Conservation (phyloP, 768 basidiomycete genomes). For the Clavulina sp. region DNA sequence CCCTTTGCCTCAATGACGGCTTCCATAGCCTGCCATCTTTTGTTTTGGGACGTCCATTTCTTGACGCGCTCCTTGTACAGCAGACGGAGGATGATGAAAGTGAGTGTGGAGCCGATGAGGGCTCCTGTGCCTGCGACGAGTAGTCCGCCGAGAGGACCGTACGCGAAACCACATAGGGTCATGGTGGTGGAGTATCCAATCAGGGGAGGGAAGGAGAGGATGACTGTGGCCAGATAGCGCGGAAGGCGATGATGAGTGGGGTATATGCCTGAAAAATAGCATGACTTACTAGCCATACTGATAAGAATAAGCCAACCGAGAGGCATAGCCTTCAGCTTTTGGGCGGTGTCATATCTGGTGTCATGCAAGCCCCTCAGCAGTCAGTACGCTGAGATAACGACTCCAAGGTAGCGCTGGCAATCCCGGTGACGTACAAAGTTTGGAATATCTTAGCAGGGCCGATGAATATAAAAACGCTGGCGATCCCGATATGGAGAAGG, state of each 20-base stretch:
- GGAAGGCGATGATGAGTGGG: background rate
- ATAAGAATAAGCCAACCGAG: constrained; percentile 40
- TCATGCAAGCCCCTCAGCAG: too few relatives aligned
- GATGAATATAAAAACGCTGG: constrained; percentile 29
- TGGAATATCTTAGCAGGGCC: constrained; percentile 54
- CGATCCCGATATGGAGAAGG: constrained; percentile 33
- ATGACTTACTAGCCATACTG: background rate
- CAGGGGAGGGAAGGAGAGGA: constrained; percentile 34
- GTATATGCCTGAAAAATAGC: background rate
- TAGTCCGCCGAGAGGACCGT: constrained; percentile 65
- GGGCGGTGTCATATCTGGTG: constrained; percentile 58
- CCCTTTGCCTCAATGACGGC: constrained; percentile 59
- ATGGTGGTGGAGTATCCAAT: constrained; percentile 50
- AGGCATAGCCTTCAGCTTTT: constrained; percentile 36
- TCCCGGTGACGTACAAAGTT: too few relatives aligned
- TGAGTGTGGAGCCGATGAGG: constrained; percentile 41
- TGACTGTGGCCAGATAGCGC: constrained; percentile 5
- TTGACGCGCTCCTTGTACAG: constrained; percentile 39
- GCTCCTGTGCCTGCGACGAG: constrained; percentile 43
- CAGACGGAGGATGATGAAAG: constrained; percentile 42
- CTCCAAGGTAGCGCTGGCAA: too few relatives aligned
- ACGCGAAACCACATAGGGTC: constrained; percentile 66
- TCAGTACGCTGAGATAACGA: too few relatives aligned
- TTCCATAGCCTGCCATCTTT: constrained; percentile 66
- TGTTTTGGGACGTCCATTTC: constrained; percentile 41